phyloP scores from a whole-genome alignment of 805 yeast species.

The Candida hungchunana region DNA sequence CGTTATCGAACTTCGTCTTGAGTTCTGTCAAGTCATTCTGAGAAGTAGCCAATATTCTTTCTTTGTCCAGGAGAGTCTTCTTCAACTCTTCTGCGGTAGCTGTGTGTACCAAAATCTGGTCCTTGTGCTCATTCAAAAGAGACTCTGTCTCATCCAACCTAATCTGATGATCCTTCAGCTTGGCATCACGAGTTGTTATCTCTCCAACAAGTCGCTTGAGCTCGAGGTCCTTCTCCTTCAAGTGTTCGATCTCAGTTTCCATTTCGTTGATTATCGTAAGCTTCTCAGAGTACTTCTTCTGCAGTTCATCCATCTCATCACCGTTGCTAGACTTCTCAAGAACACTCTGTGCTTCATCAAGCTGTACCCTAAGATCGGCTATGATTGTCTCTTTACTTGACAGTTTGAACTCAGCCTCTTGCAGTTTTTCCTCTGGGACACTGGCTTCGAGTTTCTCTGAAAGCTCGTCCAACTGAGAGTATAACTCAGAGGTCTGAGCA shows the following conservation, averaged over 20 bases:
- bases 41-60: not conserved
- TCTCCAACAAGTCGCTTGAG: constrained; percentile 2
- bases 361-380: constrained; percentile 13
- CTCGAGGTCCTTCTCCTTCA: not conserved
- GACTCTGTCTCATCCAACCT: constrained; percentile 4
- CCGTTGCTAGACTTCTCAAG: too few species aligned
- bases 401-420: constrained; percentile 18
- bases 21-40: constrained; percentile 6
- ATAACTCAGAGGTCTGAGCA: constrained; percentile 5
- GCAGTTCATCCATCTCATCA: not conserved
- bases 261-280: not conserved
- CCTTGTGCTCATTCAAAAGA: constrained; percentile 4
- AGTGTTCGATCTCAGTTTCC: not conserved
- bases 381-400: constrained; percentile 21
- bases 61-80: constrained; percentile 2
- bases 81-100: not conserved
- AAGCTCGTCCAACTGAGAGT: constrained; percentile 7
- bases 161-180: constrained; percentile 3
- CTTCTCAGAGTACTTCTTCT: constrained; percentile 1
- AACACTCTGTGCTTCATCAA: constrained; percentile 1
- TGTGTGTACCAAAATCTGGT: not conserved
- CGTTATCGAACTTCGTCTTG: constrained; percentile 27
- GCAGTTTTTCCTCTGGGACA: constrained; percentile 14
- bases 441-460: constrained; percentile 8
- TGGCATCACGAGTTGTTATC: constrained; percentile 1